Evolutionary conservation across 441 rosid species (phyloP).

Genomic region (Lepidium campestre): DNA sequence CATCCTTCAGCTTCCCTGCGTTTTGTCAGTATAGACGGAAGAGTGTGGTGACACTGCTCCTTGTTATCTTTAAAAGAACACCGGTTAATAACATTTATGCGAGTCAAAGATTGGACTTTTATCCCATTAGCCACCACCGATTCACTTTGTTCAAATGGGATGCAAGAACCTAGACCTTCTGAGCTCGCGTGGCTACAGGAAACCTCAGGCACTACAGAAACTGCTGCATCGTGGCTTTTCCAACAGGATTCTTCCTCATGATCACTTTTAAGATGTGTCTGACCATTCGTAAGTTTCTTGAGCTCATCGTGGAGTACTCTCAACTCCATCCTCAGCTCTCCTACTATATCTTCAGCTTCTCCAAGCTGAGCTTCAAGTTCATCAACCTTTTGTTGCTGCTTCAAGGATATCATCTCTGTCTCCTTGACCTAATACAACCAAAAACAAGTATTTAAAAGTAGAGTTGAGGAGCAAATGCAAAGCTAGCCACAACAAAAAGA

Average conservation of each 20-base stretch:
- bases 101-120: constrained; percentile 29
- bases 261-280: constrained; percentile 10
- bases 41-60: constrained; percentile 43
- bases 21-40: constrained; percentile 67
- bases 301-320: constrained; percentile 59
- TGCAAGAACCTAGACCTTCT: constrained; percentile 29
- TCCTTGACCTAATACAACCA: constrained; percentile 52
- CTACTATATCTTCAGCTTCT: constrained; percentile 88
- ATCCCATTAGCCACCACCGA: constrained; percentile 29
- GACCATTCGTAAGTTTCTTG: constrained; percentile 35
- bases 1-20: constrained; percentile 66
- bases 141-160: constrained; percentile 32
- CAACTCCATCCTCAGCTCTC: constrained; percentile 76
- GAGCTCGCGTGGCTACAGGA: constrained; percentile 22
- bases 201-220: constrained; percentile 26
- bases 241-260: background rate
- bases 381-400: constrained; percentile 61
- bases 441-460: background rate
- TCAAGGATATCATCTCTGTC: constrained; percentile 46
- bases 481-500: background rate
- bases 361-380: constrained; percentile 91
- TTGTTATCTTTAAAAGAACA: constrained; percentile 38
- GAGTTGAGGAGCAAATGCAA: constrained; percentile 3
- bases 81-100: constrained; percentile 26
- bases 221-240: constrained; percentile 16